Percentiles rank a stretch among this genome's conserved stretches.
These are phyloP conservation scores for Neonothopanus nambi DNA, from an alignment of 1,284 basidiomycete species.

Conservation along the genomic window DNA sequence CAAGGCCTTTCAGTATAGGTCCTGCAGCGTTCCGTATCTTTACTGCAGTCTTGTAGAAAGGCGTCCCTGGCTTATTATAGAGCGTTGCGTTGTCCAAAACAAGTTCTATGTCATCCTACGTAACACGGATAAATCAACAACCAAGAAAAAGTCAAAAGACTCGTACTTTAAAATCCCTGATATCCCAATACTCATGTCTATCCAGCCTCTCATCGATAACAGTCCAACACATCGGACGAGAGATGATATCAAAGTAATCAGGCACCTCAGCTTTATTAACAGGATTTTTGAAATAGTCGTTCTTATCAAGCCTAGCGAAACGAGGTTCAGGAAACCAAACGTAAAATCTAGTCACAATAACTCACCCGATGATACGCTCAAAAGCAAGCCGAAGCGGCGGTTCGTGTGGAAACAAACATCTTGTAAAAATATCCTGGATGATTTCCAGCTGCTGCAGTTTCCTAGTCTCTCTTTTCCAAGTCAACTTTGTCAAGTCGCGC, in stretches of 20 bases:
- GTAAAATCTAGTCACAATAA: conserved; percentile 17
- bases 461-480: conserved; percentile 80
- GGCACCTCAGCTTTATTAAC: conserved; percentile 83
- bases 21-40: conserved; percentile 63
- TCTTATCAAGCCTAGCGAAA: conserved; percentile 65
- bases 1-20: conserved; percentile 63
- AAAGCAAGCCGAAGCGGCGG: conserved; percentile 63
- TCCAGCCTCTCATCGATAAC: conserved; percentile 82
- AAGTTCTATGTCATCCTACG: conserved; percentile 78
- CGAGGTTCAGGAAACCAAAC: conserved; percentile 3
- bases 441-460: conserved; percentile 78
- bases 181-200: conserved; percentile 74
- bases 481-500: conserved; percentile 69
- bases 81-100: conserved; percentile 85
- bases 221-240: conserved; percentile 89
- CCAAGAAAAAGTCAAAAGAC: conserved; percentile 1
- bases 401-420: conserved; percentile 70
- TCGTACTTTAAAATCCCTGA: conserved; percentile 75
- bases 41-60: conserved; percentile 74
- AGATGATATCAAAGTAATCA: conserved; percentile 90
- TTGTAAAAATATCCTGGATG: conserved; percentile 68
- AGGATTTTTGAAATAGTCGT: conserved; percentile 77
- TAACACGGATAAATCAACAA: neutral
- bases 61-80: conserved; percentile 82
- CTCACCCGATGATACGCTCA: conserved; percentile 71